Conservation (phyloP, 1,284 basidiomycete species). For the Cryptococcus neoformans region DNA sequence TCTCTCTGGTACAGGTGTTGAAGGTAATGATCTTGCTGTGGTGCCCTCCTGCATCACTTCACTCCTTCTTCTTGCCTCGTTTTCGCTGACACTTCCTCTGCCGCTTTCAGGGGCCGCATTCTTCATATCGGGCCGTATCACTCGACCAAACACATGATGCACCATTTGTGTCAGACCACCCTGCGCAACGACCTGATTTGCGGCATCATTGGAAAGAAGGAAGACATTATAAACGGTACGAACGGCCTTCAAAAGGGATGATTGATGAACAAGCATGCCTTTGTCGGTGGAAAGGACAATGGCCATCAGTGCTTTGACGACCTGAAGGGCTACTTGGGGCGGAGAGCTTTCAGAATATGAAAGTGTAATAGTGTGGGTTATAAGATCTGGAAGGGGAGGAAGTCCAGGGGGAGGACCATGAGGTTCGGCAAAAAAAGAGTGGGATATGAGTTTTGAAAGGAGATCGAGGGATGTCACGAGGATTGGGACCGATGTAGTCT, state of each 20-base stretch:
- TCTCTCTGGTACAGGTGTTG: conserved; percentile 8
- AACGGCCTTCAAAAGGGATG: conserved; percentile 87
- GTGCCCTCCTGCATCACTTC: conserved; percentile 2
- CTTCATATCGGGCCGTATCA: conserved; percentile 38
- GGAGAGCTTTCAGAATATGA: conserved; percentile 85
- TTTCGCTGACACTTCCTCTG: conserved; percentile 26
- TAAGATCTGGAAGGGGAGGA: conserved; percentile 75
- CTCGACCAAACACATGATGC: conserved; percentile 83
- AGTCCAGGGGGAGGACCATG: conserved; percentile 55
- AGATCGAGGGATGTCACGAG: conserved; percentile 94
- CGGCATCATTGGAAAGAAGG: conserved; percentile 77
- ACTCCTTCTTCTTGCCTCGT: conserved; percentile 30
- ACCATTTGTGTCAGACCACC: conserved; percentile 97
- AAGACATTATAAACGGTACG: conserved; percentile 97
- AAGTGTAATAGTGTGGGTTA: conserved; percentile 88
- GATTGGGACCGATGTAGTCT: conserved; percentile 84
- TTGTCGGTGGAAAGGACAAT: conserved; percentile 75
- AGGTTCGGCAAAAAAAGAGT: conserved; percentile 79
- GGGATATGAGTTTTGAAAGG: conserved; percentile 91
- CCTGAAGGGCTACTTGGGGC: conserved; percentile 86
- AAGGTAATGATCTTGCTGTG: conserved; percentile 2
- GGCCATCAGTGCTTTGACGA: conserved; percentile 88
- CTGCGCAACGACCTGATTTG: conserved; percentile 95
- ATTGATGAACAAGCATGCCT: conserved; percentile 80
- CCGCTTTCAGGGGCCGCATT: conserved; percentile 10